A percentile compares a stretch with the other conserved stretches of the same genome.
Conservation (phyloP, 2,329 filamentous ascomycete species). For the Akanthomyces dipterigenus region DNA sequence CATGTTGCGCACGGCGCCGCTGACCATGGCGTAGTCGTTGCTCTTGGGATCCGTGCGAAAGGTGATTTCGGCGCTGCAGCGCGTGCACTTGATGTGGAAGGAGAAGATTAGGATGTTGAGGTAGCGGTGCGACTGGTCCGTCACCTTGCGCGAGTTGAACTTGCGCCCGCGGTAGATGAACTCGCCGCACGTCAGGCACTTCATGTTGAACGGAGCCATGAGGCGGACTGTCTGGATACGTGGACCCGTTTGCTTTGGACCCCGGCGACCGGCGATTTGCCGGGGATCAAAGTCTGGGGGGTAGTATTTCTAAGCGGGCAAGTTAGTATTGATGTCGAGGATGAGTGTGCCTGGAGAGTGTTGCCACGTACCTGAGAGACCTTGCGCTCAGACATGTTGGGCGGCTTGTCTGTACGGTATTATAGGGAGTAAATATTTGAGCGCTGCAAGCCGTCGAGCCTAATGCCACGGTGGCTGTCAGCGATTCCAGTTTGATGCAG, state of each 20-base stretch:
- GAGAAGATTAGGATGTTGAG: conserved; percentile 79
- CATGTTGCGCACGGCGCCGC: conserved; percentile 84
- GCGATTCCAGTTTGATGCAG: neutral
- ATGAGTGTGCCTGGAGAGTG: neutral
- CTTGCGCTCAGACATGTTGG: conserved; percentile 77
- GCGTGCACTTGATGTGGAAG: conserved; percentile 78
- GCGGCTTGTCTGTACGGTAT: neutral
- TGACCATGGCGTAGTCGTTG: conserved; percentile 77
- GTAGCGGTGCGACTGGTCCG: conserved; percentile 80
- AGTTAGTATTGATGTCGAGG: neutral
- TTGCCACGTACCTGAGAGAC: conserved; percentile 45
- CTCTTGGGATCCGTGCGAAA: conserved; percentile 95
- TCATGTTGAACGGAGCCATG: conserved; percentile 51
- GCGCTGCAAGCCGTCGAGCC: neutral
- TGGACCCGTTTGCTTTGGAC: conserved; percentile 65
- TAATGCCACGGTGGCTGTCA: neutral
- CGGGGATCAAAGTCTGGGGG: conserved; percentile 86
- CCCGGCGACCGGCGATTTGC: conserved; percentile 64
- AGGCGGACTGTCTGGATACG: conserved; percentile 81
- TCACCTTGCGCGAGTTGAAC: conserved; percentile 94
- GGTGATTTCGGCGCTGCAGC: conserved; percentile 80
- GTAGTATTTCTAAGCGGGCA: conserved; percentile 44
- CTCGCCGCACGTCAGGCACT: conserved; percentile 50
- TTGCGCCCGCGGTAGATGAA: conserved; percentile 92
- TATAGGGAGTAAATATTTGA: neutral